phyloP scores from a whole-genome alignment of 169 alveolate genomes.

The Babesia ovata region DNA sequence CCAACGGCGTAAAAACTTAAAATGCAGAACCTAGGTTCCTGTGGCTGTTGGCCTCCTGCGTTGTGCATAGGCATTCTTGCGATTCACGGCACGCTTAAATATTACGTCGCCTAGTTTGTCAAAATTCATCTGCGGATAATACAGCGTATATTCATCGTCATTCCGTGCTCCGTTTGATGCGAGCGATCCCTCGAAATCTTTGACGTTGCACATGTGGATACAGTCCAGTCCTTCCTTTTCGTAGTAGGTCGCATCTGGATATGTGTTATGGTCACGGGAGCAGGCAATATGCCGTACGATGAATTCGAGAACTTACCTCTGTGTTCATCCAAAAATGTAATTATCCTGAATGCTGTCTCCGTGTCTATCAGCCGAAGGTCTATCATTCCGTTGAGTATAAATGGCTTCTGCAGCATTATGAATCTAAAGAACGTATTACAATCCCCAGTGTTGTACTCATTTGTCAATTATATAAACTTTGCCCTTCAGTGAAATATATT shows the following conservation, averaged over 20 bases:
- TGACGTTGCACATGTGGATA: constrained; percentile 55
- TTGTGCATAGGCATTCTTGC: background rate
- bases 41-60: background rate
- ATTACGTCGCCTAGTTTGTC: constrained; percentile 53
- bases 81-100: constrained; percentile 3
- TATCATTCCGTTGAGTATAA: constrained; percentile 81
- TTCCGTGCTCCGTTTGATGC: background rate
- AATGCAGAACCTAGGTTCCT: background rate
- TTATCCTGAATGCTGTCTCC: constrained; percentile 87
- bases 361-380: constrained; percentile 87
- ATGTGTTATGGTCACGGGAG: background rate
- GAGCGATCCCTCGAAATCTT: background rate
- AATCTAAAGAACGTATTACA: too few relatives aligned
- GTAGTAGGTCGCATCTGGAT: constrained; percentile 12
- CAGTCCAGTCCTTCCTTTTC: constrained; percentile 57
- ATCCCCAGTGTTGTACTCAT: too few relatives aligned
- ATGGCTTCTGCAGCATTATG: constrained; percentile 73
- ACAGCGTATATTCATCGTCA: constrained; percentile 61
- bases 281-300: too few relatives aligned
- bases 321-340: constrained; percentile 84
- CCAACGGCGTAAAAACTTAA: background rate
- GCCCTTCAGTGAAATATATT: too few relatives aligned
- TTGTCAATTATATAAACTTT: too few relatives aligned
- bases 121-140: constrained; percentile 49
- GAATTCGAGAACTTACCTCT: constrained; percentile 42